Percentiles rank a stretch among this genome's conserved stretches.
phyloP scores from a whole-genome alignment of 805 yeast species.

The Starmerella riodocensis region DNA sequence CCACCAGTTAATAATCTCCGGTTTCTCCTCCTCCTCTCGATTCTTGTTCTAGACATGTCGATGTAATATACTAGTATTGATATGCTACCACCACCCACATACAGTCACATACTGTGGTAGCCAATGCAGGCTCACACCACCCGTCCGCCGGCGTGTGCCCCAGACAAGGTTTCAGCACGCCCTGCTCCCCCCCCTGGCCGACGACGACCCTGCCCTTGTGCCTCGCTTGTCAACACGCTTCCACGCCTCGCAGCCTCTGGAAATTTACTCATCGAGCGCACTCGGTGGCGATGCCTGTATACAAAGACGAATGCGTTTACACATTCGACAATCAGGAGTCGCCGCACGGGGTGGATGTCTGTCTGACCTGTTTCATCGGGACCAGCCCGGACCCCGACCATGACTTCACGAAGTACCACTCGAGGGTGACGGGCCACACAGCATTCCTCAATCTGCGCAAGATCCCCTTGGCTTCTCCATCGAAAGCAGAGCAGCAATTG shows the following conservation, averaged over 20 bases:
- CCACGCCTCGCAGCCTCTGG: too few relatives aligned
- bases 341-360: constrained; percentile 54
- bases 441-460: constrained; percentile 48
- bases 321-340: constrained; percentile 58
- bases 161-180: too few relatives aligned
- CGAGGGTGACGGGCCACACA: constrained; percentile 38
- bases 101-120: too few relatives aligned
- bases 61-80: too few relatives aligned
- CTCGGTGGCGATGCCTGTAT: constrained; percentile 31
- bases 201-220: too few relatives aligned
- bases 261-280: too few relatives aligned
- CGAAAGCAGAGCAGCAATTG: constrained; percentile 55
- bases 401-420: constrained; percentile 49
- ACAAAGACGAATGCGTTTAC: constrained; percentile 83
- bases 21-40: not conserved
- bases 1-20: not conserved
- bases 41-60: too few relatives aligned
- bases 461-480: constrained; percentile 31
- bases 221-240: too few relatives aligned
- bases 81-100: too few relatives aligned
- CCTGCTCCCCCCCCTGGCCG: too few relatives aligned
- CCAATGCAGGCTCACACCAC: too few relatives aligned
- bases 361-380: constrained; percentile 48
- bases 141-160: too few relatives aligned
- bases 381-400: constrained; percentile 50